Percentiles rank a stretch among this genome's conserved stretches.
Conservation (phyloP, 139 green algal species). For the Mychonastes homosphaera region DNA sequence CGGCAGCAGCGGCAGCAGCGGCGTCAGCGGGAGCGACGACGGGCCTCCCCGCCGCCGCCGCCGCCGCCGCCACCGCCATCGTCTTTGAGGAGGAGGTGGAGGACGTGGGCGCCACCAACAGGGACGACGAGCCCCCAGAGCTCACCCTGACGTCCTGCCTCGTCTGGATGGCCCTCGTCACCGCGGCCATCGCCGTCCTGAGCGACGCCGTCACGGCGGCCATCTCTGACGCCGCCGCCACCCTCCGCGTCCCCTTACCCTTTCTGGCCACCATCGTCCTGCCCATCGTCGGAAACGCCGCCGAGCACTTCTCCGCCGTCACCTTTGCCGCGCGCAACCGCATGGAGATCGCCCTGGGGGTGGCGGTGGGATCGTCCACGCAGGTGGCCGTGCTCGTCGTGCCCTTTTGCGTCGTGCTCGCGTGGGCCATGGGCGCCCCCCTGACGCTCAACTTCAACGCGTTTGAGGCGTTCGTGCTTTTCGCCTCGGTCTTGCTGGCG, state of each 20-base stretch:
- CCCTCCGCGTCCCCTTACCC: conserved; percentile 50
- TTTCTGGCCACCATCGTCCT: conserved; percentile 78
- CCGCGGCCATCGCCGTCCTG: conserved; percentile 58
- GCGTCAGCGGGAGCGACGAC: not conserved
- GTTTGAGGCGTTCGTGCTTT: conserved; percentile 57
- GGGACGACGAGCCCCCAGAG: conserved; percentile 28
- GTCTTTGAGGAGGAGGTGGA: too few species aligned
- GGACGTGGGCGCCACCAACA: too few species aligned
- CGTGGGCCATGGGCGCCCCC: conserved; percentile 45
- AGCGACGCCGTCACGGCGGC: conserved; percentile 53
- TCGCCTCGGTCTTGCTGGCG: conserved; percentile 50
- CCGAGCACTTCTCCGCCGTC: conserved; percentile 83
- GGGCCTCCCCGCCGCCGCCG: not conserved
- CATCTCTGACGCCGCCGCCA: conserved; percentile 40
- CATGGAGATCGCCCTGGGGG: conserved; percentile 79
- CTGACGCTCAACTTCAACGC: conserved; percentile 68
- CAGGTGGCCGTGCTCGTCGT: conserved; percentile 59
- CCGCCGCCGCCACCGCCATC: not conserved
- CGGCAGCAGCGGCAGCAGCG: conserved; percentile 14
- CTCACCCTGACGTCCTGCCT: conserved; percentile 41
- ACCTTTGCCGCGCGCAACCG: conserved; percentile 80
- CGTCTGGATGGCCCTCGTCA: conserved; percentile 58
- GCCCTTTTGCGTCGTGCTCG: conserved; percentile 63
- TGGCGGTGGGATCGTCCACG: conserved; percentile 59
- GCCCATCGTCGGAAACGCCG: conserved; percentile 85